phyloP scores from a whole-genome alignment of 441 rosid genomes.

The Francoa sonchifolia region DNA sequence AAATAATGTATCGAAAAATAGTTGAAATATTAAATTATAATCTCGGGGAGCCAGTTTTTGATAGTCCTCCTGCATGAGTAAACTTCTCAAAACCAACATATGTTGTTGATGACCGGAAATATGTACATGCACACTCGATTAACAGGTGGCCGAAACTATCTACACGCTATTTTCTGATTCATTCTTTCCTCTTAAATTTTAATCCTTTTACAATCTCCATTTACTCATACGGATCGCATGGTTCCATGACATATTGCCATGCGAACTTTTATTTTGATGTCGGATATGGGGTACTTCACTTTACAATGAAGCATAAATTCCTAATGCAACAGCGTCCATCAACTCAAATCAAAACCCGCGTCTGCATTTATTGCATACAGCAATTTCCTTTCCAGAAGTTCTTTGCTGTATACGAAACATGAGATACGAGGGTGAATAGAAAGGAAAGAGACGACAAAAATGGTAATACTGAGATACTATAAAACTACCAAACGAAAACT shows the following conservation, averaged over 20 bases:
- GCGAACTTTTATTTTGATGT: too few species aligned
- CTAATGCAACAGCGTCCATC: constrained; percentile 14
- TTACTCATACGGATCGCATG: background rate
- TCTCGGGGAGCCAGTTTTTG: too few species aligned
- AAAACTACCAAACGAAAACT: too few species aligned
- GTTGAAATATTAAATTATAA: too few species aligned
- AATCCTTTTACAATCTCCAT: background rate
- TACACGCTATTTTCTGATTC: background rate
- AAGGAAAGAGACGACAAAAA: too few species aligned
- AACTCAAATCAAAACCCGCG: constrained; percentile 96
- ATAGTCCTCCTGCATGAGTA: constrained; percentile 1
- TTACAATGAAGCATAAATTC: background rate
- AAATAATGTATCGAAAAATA: too few species aligned
- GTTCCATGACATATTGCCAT: too few species aligned
- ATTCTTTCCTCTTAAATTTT: background rate
- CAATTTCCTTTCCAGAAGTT: constrained; percentile 71
- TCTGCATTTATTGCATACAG: constrained; percentile 88
- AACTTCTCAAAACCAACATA: constrained; percentile 5
- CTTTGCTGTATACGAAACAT: constrained; percentile 55
- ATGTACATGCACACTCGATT: constrained; percentile 7
- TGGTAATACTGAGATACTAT: too few species aligned
- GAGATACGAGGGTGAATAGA: background rate
- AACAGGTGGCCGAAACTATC: background rate
- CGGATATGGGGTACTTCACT: background rate
- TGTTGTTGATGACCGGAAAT: constrained; percentile 2